phyloP scores from a whole-genome alignment of 352 stramenopile genomes.

The Globisporangium cederbergense region DNA sequence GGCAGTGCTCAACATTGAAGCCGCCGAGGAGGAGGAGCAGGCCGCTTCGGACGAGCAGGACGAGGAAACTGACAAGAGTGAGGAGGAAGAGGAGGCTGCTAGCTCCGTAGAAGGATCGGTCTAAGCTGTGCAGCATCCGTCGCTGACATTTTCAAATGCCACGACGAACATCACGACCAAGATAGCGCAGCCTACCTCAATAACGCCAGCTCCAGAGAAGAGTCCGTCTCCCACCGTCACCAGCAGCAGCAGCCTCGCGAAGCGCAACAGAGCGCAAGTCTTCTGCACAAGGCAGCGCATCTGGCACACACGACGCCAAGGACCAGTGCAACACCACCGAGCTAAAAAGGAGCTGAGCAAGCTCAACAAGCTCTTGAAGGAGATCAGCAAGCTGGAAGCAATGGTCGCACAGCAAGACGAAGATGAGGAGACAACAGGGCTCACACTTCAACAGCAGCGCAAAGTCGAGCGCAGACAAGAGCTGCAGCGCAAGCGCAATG shows the following conservation, averaged over 20 bases:
- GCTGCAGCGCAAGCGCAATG: slow-evolving; percentile 11
- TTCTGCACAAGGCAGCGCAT: background rate
- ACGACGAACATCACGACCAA: too few species aligned
- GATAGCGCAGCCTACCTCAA: too few species aligned
- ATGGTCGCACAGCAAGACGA: slow-evolving; percentile 1
- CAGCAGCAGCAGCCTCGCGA: background rate
- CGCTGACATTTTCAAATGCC: background rate
- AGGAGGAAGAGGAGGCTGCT: slow-evolving; percentile 27
- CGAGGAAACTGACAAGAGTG: slow-evolving; percentile 32
- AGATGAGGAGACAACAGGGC: slow-evolving; percentile 12
- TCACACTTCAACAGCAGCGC: slow-evolving; percentile 18
- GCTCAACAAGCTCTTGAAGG: slow-evolving; percentile 44
- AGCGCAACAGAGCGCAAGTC: background rate
- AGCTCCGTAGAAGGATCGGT: slow-evolving; percentile 59
- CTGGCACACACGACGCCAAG: slow-evolving; percentile 1
- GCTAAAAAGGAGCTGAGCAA: slow-evolving; percentile 49
- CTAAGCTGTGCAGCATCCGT: slow-evolving; percentile 25
- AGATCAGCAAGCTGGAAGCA: slow-evolving; percentile 31
- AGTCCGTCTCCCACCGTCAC: too few species aligned
- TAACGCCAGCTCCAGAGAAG: too few species aligned
- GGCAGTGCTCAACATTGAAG: slow-evolving; percentile 37
- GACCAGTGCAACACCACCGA: slow-evolving; percentile 15
- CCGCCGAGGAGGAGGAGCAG: slow-evolving; percentile 29
- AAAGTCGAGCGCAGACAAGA: slow-evolving; percentile 18
- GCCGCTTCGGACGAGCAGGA: slow-evolving; percentile 34